Evolutionary conservation across 225 moss, liverwort and hornwort species (phyloP).

Genomic region (Pseudisothecium myosuroides): DNA sequence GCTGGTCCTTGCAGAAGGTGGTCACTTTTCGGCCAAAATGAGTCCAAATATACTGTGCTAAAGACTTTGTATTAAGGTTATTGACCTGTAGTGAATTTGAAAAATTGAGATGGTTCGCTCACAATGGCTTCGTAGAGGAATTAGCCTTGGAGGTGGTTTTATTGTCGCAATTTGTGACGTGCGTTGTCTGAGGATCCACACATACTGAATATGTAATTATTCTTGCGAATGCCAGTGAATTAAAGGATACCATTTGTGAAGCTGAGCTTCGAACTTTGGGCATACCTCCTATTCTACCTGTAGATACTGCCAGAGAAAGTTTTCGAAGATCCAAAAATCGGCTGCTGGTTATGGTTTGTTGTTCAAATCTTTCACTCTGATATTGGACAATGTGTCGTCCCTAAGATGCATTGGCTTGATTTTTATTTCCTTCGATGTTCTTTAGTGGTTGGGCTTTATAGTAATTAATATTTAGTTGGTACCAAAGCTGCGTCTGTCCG

Average conservation of each 20-base stretch:
- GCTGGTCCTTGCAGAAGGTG: not conserved
- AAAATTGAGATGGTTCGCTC: not conserved
- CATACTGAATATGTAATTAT: not conserved
- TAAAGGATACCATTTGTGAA: constrained; percentile 92
- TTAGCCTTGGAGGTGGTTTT: not conserved
- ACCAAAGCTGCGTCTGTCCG: not conserved
- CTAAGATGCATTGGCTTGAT: not conserved
- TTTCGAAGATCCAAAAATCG: constrained; percentile 57
- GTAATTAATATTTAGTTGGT: not conserved
- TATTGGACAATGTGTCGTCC: not conserved
- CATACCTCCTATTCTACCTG: constrained; percentile 62
- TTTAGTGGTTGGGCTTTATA: not conserved
- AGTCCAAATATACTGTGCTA: not conserved
- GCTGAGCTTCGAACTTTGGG: constrained; percentile 81
- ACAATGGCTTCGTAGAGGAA: not conserved
- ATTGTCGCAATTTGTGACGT: not conserved
- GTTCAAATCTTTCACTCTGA: not conserved
- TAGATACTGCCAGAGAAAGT: constrained; percentile 35
- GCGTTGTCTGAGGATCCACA: not conserved
- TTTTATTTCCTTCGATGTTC: not conserved
- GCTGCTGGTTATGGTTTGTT: constrained; percentile 58
- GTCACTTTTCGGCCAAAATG: not conserved
- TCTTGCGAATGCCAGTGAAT: constrained; percentile 46
- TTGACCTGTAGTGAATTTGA: not conserved
- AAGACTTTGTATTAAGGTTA: not conserved